Evolutionary conservation across 495 filamentous ascomycete species (phyloP), one percentile per base, ranked within the genome.

Genomic region (Tetracladium marchalianum): DNA sequence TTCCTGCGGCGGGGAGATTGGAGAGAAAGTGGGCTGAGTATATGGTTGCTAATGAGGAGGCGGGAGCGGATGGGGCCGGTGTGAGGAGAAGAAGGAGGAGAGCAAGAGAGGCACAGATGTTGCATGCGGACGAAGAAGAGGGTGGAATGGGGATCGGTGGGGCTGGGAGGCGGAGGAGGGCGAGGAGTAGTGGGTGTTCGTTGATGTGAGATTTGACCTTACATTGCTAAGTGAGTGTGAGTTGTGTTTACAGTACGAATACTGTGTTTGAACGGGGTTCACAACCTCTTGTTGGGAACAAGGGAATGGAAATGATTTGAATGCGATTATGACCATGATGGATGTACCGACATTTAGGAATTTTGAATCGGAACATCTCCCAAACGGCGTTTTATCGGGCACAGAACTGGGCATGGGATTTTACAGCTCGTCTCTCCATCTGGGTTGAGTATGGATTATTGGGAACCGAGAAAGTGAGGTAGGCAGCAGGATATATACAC

Each of bases 1-100:
- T 85, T 17, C 62, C 65, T 0, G 68, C 83, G 3, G 92, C 92
- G 1, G 65, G 67, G 31, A 67, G 84, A 11, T 68, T 98, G 16
- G 89, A 95, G 66, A 70, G 77, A 41, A 94, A 89, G 65, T 98
- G 92, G 92, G 87, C 81, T 0, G 84, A 94, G 31, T 90, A 88
- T 52, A 97, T 96, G 92, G 82, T 90, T 64, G 80, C 84, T 5
- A 84, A 75, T 17, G 85, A 95, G 55, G 93, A 96, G 57, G 86
- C 84, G 0, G 86, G 83, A 0, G 75, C 73, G 1, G 70, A 55
- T 1, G 80, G 77, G 0, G 70, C 68, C 0, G 77, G 78, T 1
- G 64, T 69, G 0, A 69, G 88, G 33, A 66, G 90, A 45, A 66
- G 90, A 39, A 69, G 88, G 50, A 68, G 89, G 22, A 73, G 87